phyloP scores from a whole-genome alignment of 495 filamentous ascomycete genomes.

The Trichoderma erinaceum region DNA sequence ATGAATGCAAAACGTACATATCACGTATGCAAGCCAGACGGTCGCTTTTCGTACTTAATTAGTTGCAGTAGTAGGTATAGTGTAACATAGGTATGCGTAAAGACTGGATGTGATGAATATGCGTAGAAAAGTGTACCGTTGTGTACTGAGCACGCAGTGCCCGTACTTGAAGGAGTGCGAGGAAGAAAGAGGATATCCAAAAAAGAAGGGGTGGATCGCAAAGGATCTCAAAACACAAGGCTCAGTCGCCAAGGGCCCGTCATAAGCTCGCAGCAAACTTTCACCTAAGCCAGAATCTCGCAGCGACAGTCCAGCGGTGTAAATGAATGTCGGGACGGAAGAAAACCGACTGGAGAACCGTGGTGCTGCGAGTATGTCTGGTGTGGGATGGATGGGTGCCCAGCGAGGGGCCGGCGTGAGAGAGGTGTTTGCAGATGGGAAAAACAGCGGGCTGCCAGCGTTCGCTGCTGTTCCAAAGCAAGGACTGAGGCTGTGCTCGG shows the following conservation, averaged over 20 bases:
- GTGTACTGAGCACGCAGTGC: not conserved
- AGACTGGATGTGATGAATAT: too few species aligned
- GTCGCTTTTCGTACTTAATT: not conserved
- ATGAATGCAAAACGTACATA: not conserved
- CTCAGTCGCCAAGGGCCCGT: not conserved
- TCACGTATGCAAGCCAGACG: not conserved
- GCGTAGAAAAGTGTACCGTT: too few species aligned
- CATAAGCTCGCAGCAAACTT: not conserved
- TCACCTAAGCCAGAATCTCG: not conserved
- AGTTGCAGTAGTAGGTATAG: not conserved
- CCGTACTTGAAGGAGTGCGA: not conserved
- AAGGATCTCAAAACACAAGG: too few species aligned
- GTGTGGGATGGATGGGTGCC: not conserved
- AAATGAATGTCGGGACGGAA: not conserved
- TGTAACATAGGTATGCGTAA: too few species aligned
- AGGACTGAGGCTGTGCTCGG: slow-evolving; percentile 11
- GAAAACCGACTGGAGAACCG: not conserved
- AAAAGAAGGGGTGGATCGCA: not conserved
- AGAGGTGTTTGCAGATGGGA: not conserved
- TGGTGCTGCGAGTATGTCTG: not conserved
- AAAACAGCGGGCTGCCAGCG: slow-evolving; percentile 4
- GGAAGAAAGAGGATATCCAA: not conserved
- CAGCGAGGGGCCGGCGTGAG: not conserved
- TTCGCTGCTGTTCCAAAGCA: not conserved
- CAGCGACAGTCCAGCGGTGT: not conserved